Evolutionary conservation across 2,329 filamentous ascomycete species (phyloP).

Genomic region (Venturia nashicola): DNA sequence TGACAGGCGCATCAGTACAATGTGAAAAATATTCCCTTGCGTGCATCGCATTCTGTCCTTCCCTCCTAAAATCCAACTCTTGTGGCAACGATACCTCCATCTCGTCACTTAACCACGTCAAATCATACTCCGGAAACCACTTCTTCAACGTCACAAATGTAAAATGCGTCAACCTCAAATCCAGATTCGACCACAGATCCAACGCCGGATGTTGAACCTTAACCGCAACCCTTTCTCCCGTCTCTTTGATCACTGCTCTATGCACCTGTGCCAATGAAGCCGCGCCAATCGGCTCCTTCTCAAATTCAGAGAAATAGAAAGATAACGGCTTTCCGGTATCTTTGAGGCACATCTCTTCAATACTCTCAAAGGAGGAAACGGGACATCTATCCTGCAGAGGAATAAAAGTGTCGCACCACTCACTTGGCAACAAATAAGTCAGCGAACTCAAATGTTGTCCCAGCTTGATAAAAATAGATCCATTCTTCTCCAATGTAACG

Average conservation of each 20-base stretch:
- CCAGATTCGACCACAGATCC: constrained; percentile 80
- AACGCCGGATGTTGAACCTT: constrained; percentile 91
- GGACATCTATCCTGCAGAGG: constrained; percentile 93
- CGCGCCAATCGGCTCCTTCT: constrained; percentile 69
- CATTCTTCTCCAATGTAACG: constrained; percentile 82
- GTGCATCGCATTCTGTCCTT: constrained; percentile 71
- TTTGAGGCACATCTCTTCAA: constrained; percentile 70
- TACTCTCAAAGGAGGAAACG: constrained; percentile 76
- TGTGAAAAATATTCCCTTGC: constrained; percentile 66
- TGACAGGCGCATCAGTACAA: constrained; percentile 62
- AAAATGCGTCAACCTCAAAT: constrained; percentile 74
- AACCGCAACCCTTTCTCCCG: constrained; percentile 78
- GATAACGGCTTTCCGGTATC: constrained; percentile 72
- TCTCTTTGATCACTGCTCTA: constrained; percentile 68
- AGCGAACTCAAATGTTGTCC: constrained; percentile 93
- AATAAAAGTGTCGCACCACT: constrained; percentile 94
- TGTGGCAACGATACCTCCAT: constrained; percentile 85
- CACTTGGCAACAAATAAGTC: constrained; percentile 81
- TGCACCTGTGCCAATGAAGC: constrained; percentile 94
- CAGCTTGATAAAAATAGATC: constrained; percentile 96
- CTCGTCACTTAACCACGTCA: constrained; percentile 89
- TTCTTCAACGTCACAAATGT: constrained; percentile 82
- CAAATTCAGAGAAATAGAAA: constrained; percentile 80
- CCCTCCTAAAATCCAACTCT: constrained; percentile 79
- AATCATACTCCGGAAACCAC: constrained; percentile 95